Evolutionary conservation across 1,139 yeast species (phyloP), one percentile per base, ranked within the genome.

Genomic region (Diutina catenulata): DNA sequence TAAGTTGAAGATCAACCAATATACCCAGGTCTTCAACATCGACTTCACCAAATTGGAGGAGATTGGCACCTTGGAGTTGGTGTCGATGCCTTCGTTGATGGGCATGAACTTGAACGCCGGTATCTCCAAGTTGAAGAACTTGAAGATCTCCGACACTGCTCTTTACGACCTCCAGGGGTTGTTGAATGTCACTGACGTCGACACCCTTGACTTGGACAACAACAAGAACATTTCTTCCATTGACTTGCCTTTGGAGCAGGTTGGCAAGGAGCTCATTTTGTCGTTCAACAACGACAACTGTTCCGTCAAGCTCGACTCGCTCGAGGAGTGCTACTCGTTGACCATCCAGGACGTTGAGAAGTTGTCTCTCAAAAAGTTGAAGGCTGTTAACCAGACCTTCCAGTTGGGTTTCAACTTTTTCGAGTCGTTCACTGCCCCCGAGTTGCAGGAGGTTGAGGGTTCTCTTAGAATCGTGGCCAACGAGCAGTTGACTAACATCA

Each of bases 51-150:
- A 50, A 21, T 61, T 67, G 50, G 38, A 54, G 19, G 50, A 55
- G 39, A 25, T 31, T 13, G 47, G 51, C 37, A 49, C 54, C 40
- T 60, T 67, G 49, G 49, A 56, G 31, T 59, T 66, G 45, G 49
- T 64, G 40, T 62, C 70, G 8, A 63, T 67, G 51, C 72, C 73
- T 25, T 62, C 70, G 18, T 58, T 67, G 39, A 62, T 69, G 23
- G 43, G 49, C 37, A 50, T 65, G 40, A 64, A 60, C 49, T 49
- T 66, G 45, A 62, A 63, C 49, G 46, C 51, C 24, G 70, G 68
- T 39, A 49, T 66, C 43, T 48, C 61, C 32, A 53, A 52, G 39
- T 68, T 64, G 37, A 49, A 52, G 38, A 48, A 51, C 41, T 54
- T 67, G 42, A 57, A 58, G 38, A 50, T 67, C 40, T 61, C 68